phyloP scores from a whole-genome alignment of 1,284 basidiomycete species.

The Malassezia japonica region DNA sequence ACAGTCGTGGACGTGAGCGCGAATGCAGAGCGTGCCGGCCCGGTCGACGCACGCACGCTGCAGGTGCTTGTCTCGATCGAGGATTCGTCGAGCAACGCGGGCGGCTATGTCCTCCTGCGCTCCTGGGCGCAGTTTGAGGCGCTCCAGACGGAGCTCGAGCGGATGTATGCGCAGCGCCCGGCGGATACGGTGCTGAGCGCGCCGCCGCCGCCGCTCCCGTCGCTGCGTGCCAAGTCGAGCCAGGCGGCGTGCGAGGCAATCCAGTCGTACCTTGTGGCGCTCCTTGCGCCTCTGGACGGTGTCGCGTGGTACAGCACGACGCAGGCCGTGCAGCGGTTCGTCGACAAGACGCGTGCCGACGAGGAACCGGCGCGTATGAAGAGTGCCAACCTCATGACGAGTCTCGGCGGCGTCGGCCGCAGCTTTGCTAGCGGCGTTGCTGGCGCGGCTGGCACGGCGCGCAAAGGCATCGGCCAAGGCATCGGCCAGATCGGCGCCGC shows the following conservation, averaged over 20 bases:
- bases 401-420: slow-evolving; percentile 28
- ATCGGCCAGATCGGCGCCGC: slow-evolving; percentile 7
- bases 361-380: slow-evolving; percentile 19
- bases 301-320: slow-evolving; percentile 15
- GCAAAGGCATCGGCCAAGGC: slow-evolving; percentile 23
- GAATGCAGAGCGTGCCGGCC: slow-evolving; percentile 24
- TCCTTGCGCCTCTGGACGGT: slow-evolving; percentile 22
- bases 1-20: slow-evolving; percentile 29
- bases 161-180: slow-evolving; percentile 20
- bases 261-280: slow-evolving; percentile 27
- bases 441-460: slow-evolving; percentile 32
- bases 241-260: slow-evolving; percentile 22
- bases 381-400: slow-evolving; percentile 9
- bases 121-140: slow-evolving; percentile 40
- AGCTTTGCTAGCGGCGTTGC: slow-evolving; percentile 33
- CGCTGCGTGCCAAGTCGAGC: slow-evolving; percentile 24
- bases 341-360: slow-evolving; percentile 36
- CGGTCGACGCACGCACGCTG: slow-evolving; percentile 27
- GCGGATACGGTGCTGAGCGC: slow-evolving; percentile 17
- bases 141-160: slow-evolving; percentile 31
- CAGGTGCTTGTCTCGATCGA: slow-evolving; percentile 45
- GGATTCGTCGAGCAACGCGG: slow-evolving; percentile 16
- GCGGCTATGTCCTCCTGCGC: slow-evolving; percentile 39
- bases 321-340: slow-evolving; percentile 27
- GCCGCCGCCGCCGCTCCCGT: slow-evolving; percentile 25